Base-by-base conservation (phyloP, 768 basidiomycete genomes). In the Tulasnella sp. region DNA sequence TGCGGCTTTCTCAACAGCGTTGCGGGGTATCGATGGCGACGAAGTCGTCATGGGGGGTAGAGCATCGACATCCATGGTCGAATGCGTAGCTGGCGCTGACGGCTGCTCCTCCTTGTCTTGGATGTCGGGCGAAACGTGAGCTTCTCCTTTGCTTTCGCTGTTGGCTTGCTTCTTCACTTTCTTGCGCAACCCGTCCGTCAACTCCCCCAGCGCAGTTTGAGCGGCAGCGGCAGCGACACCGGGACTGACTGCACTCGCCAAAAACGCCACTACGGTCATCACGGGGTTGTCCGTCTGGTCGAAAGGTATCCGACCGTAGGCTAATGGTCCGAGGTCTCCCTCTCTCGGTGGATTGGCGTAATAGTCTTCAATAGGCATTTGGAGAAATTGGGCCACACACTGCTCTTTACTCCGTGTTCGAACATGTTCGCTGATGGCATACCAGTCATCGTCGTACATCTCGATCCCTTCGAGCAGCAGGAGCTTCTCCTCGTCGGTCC, bases 391-490 rank as follows among this genome's bases (percentile, higher is more conserved):
- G 76, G 90, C 88, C 76, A 99, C 90, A 79, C 97, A 98, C 79
- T 97, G 94, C 77, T 98, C 95, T 29, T 94, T 90, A 2, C 90
- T 89, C 59, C 96, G 84, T 32, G 94, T 92, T 14, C 90, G 91
- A 63, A 99, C 95, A 78, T 98, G 95, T 76, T 94, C 92, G 75
- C 95, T 90, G 75, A 98, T 89, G 65, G 87, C 86, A 26, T 88
- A 88, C 96, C 96, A 99, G 77, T 98, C 96, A 77, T 98, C 96
- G 75, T 97, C 94, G 79, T 89, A 94, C 93, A 99, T 97, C 81
- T 99, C 97, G 52, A 99, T 87, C 17, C 90, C 97, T 79, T 99
- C 97, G n/a, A 99, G 84, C 5, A 99, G 83, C 8, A 92, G 81
- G 11, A 99, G 80, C 22, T 90, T 84, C 80, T 99, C 97, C 78